Evolutionary conservation across 352 stramenopile species (phyloP).

Genomic region (Globisporangium middletonii): DNA sequence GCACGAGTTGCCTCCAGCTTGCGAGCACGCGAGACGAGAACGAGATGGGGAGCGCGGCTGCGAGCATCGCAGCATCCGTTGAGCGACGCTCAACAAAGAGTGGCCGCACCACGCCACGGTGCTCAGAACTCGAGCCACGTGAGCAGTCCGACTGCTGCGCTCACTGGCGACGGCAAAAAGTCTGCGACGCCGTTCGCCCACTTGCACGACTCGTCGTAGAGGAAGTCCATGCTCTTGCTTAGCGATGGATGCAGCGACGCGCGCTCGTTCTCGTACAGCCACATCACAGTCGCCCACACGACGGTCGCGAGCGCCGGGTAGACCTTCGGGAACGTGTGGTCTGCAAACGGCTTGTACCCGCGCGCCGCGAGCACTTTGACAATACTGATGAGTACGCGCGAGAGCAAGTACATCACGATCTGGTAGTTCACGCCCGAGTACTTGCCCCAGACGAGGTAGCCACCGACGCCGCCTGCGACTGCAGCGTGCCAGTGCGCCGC

Average conservation of each 20-base stretch:
- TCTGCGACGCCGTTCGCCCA: constrained; percentile 64
- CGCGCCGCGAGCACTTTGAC: constrained; percentile 60
- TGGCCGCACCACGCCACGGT: neutral
- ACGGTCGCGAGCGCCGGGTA: constrained; percentile 73
- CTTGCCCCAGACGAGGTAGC: constrained; percentile 79
- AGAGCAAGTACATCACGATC: constrained; percentile 88
- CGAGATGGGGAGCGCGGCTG: neutral
- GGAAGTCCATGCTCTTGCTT: constrained; percentile 85
- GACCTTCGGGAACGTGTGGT: constrained; percentile 63
- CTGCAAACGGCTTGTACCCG: constrained; percentile 53
- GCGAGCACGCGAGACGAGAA: too few species aligned
- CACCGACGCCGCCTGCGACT: constrained; percentile 65
- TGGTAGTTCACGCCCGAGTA: constrained; percentile 89
- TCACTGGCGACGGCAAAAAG: constrained; percentile 77
- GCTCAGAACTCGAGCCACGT: constrained; percentile 54
- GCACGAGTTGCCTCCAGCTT: too few species aligned
- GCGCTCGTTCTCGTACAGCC: constrained; percentile 84
- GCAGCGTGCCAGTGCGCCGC: constrained; percentile 71
- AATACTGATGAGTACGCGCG: constrained; percentile 60
- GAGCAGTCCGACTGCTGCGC: constrained; percentile 50
- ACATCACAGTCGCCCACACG: constrained; percentile 84
- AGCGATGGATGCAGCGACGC: constrained; percentile 73
- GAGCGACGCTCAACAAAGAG: too few species aligned
- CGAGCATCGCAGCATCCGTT: neutral
- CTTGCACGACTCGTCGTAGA: constrained; percentile 82